Evolutionary conservation across 2,329 filamentous ascomycete genomes (phyloP).

Genomic region (Alternaria alternata): DNA sequence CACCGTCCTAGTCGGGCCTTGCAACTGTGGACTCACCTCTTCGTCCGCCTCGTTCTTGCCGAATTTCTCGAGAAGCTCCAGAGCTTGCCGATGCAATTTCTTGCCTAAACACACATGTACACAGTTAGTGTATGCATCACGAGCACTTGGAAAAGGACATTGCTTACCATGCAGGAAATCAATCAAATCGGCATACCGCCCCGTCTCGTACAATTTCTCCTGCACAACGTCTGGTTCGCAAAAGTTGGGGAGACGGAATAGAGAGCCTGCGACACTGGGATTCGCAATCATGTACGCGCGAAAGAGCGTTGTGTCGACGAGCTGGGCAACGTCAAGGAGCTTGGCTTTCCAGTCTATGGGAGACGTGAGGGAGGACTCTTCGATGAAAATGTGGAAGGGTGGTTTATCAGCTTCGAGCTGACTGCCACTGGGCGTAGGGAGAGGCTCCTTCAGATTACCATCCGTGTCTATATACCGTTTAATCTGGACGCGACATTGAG

Average conservation of each 20-base stretch:
- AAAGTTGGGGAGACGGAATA: conserved; percentile 96
- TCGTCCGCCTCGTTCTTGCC: conserved; percentile 65
- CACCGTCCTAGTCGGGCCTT: conserved; percentile 84
- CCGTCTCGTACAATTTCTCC: conserved; percentile 86
- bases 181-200: conserved; percentile 91
- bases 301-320: conserved; percentile 95
- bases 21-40: conserved; percentile 64
- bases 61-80: conserved; percentile 83
- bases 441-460: conserved; percentile 65
- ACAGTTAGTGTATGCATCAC: too few species aligned
- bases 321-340: conserved; percentile 76
- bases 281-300: conserved; percentile 93
- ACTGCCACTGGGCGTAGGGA: conserved; percentile 57
- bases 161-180: conserved; percentile 97
- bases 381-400: conserved; percentile 55
- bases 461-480: conserved; percentile 68
- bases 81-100: conserved; percentile 84
- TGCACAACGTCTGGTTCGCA: conserved; percentile 96
- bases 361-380: conserved; percentile 36
- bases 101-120: conserved; percentile 62
- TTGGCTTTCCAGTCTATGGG: conserved; percentile 71
- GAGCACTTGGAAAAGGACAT: conserved; percentile 28
- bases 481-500: conserved; percentile 76
- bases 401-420: conserved; percentile 50
- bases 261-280: conserved; percentile 81